Evolutionary conservation across 2,329 filamentous ascomycete species (phyloP).

Genomic region (Thielaviopsis ethacetica): DNA sequence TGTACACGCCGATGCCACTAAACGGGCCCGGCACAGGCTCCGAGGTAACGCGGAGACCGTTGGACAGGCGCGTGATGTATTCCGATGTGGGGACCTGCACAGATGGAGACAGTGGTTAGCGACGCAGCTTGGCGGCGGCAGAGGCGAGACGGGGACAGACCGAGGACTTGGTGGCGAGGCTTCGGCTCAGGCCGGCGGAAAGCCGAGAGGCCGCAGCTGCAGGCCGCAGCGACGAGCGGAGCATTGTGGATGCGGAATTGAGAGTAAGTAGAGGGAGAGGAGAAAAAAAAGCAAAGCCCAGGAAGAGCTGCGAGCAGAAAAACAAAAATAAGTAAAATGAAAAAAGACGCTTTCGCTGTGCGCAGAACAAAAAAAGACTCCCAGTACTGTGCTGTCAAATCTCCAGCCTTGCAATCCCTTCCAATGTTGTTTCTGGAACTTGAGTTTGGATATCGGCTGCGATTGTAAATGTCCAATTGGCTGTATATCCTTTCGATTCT

Average conservation of each 20-base stretch:
- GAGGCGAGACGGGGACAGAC: not conserved
- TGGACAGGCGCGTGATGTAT: slow-evolving; percentile 74
- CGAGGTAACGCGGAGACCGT: slow-evolving; percentile 86
- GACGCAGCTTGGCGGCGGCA: not conserved
- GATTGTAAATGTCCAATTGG: too few species aligned
- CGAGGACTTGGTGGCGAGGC: not conserved
- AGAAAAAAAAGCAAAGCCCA: not conserved
- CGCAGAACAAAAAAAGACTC: too few species aligned
- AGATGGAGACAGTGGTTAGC: not conserved
- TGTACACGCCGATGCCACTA: slow-evolving; percentile 85
- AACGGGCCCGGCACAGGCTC: slow-evolving; percentile 91
- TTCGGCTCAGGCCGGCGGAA: not conserved
- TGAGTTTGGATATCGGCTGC: too few species aligned
- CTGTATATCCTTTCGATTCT: too few species aligned
- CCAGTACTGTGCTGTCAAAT: too few species aligned
- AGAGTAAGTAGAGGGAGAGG: not conserved
- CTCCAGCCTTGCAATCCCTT: too few species aligned
- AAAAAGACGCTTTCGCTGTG: too few species aligned
- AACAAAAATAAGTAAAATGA: not conserved
- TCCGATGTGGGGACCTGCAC: slow-evolving; percentile 61
- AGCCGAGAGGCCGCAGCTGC: slow-evolving; percentile 3
- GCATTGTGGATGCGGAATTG: not conserved
- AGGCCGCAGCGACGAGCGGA: slow-evolving; percentile 7
- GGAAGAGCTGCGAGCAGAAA: not conserved
- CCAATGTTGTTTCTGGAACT: too few species aligned